Base-by-base conservation (phyloP, 352 stramenopile species). In the Globisporangium paddicum region DNA sequence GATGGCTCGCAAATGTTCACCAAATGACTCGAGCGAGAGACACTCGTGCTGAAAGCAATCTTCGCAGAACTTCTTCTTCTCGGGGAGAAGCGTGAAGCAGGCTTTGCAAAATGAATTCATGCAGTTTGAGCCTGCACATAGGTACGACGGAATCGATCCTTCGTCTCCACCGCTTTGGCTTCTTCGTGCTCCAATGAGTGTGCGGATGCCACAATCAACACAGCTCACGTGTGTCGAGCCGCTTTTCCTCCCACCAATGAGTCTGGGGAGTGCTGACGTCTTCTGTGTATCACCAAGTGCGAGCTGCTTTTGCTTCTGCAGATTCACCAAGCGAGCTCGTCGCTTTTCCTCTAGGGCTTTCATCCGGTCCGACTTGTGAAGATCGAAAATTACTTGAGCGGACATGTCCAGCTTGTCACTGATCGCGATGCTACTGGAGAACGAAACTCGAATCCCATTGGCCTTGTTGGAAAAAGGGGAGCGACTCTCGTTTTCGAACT, bases 161-260 rank as follows among this genome's bases (percentile, higher is more conserved):
- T 45, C 32, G 13, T n/a, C 21, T 26, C 51, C 21, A 18, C 4
- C 14, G 7, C 11, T 34, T 25, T 13, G 42, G 51, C 58, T 45
- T 37, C 58, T 46, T 16, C 80, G 67, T 0, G 76, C 72, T n/a
- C 49, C 13, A 34, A 87, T 42, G 3, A 75, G 44, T 1, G 89
- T 67, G 16, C 71, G 64, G 5, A 19, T 10, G 19, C 64, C 61
- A 63, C 81, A 93, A 55, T 93, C 83, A 10, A 73, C 67, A 45
- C 83, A 93, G 16, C 78, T 73, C 8, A 77, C 57, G 23, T 70
- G 70, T 41, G 63, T 73, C 2, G 79, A 88, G 0, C 83, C 79
- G 37, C 79, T 89, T 54, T 87, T 89, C 0, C 71, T 63, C 0
- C 84, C 84, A n/a, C 84, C 84, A 71, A 94, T 89, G 14, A 94